These are phyloP conservation scores for Candida oleophila DNA, from an alignment of 805 yeast genomes.

Conservation along the genomic window DNA sequence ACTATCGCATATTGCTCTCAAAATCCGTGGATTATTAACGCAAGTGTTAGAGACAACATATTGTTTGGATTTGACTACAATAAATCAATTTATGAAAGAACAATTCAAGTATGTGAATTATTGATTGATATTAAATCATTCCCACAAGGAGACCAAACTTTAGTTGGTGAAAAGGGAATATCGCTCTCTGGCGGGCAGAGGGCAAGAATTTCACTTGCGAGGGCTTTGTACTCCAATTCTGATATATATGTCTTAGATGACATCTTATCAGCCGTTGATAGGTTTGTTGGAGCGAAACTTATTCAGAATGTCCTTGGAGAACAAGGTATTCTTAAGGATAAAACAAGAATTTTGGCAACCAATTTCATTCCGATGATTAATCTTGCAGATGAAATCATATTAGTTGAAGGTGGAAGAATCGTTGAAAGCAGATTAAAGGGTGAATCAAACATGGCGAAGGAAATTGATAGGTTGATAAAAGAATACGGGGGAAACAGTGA, in stretches of 20 bases:
- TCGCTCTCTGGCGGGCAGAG: constrained; percentile 44
- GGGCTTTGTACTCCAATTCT: constrained; percentile 41
- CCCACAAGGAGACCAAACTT: constrained; percentile 40
- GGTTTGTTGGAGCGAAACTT: constrained; percentile 40
- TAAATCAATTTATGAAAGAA: constrained; percentile 27
- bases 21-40: constrained; percentile 40
- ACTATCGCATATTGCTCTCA: constrained; percentile 39
- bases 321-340: constrained; percentile 30
- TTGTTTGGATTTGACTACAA: constrained; percentile 34
- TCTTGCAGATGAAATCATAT: constrained; percentile 30
- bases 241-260: constrained; percentile 39
- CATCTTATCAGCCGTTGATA: constrained; percentile 40
- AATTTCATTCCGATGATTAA: constrained; percentile 36
- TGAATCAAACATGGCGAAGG: constrained; percentile 40
- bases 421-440: constrained; percentile 46
- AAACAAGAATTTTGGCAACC: constrained; percentile 38
- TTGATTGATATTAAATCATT: constrained; percentile 30
- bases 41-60: constrained; percentile 38
- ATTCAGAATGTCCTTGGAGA: constrained; percentile 29
- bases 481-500: constrained; percentile 12
- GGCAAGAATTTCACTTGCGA: constrained; percentile 39
- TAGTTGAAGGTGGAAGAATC: constrained; percentile 28
- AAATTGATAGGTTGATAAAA: constrained; percentile 16
- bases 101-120: constrained; percentile 37
- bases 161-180: constrained; percentile 44